Evolutionary conservation across 1,284 basidiomycete species (phyloP).

Genomic region (Volvariella volvacea): DNA sequence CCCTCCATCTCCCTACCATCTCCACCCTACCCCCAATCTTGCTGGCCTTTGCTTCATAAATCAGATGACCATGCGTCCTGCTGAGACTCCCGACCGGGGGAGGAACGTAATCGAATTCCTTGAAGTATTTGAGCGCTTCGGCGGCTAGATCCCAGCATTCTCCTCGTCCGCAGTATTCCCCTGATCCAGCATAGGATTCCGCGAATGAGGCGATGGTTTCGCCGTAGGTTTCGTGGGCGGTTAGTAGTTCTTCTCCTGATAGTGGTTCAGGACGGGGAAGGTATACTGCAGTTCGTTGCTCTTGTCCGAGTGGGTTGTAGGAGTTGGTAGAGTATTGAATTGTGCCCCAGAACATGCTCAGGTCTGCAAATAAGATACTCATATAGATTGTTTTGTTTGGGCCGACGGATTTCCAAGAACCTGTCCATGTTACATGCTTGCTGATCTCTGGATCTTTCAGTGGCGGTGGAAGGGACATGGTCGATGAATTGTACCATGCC

Average conservation of each 20-base stretch:
- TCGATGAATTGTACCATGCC: conserved; percentile 33
- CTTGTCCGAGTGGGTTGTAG: conserved; percentile 17
- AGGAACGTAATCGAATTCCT: conserved; percentile 36
- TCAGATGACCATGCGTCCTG: conserved; percentile 49
- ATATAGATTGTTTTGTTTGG: conserved; percentile 24
- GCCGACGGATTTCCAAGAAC: conserved; percentile 23
- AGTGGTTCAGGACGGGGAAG: conserved; percentile 31
- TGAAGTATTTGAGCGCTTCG: conserved; percentile 41
- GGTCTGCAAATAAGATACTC: conserved; percentile 39
- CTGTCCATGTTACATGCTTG: conserved; percentile 19
- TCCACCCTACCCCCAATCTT: conserved; percentile 23
- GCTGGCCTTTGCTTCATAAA: conserved; percentile 37
- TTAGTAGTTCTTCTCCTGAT: conserved; percentile 25
- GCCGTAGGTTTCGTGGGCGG: conserved; percentile 42
- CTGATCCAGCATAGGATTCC: conserved; percentile 35
- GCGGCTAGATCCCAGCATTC: conserved; percentile 57
- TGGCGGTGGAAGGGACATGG: conserved; percentile 26
- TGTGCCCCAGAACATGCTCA: conserved; percentile 42
- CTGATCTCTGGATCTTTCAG: conserved; percentile 17
- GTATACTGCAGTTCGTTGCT: conserved; percentile 30
- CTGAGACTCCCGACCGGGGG: conserved; percentile 40
- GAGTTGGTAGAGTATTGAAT: conserved; percentile 29
- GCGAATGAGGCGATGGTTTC: conserved; percentile 42
- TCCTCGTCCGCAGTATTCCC: conserved; percentile 41
- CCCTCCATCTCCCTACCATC: conserved; percentile 43